phyloP scores from a whole-genome alignment of 163 green algal genomes.

The Scenedesmus sp. region DNA sequence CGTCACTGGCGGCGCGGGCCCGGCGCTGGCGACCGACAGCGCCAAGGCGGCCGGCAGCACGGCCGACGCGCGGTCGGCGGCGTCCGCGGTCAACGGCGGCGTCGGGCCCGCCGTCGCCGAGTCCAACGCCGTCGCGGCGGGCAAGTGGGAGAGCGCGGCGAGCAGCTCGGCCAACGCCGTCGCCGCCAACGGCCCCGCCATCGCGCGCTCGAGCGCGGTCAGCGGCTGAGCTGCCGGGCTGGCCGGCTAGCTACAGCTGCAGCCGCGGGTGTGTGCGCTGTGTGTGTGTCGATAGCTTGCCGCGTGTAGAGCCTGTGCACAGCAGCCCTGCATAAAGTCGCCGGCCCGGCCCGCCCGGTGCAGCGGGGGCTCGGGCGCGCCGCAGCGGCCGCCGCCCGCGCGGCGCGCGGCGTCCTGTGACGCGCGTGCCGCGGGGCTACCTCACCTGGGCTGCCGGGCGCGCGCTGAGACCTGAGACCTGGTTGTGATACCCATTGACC shows the following conservation, averaged over 20 bases:
- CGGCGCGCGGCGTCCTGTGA: no score
- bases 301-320: no score
- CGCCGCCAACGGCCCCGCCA: slow-evolving; percentile 11
- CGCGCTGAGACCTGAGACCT: no score
- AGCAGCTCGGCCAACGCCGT: neutral
- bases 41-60: slow-evolving; percentile 3
- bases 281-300: neutral
- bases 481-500: no score
- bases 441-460: no score
- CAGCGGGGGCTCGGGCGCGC: no score
- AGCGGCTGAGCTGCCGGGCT: neutral
- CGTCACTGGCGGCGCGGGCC: neutral
- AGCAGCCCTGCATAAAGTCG: no score
- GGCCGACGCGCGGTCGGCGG: slow-evolving; percentile 17
- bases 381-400: no score
- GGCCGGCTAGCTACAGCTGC: neutral
- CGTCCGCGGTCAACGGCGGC: slow-evolving; percentile 9
- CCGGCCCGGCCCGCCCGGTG: no score
- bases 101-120: slow-evolving; percentile 22
- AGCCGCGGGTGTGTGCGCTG: neutral
- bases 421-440: no score
- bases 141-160: slow-evolving; percentile 12
- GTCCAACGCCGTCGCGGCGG: slow-evolving; percentile 9
- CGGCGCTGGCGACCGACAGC: slow-evolving; percentile 23
- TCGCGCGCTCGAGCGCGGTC: neutral